Conservation (phyloP, 768 basidiomycete genomes). For the Mycena amicta region DNA sequence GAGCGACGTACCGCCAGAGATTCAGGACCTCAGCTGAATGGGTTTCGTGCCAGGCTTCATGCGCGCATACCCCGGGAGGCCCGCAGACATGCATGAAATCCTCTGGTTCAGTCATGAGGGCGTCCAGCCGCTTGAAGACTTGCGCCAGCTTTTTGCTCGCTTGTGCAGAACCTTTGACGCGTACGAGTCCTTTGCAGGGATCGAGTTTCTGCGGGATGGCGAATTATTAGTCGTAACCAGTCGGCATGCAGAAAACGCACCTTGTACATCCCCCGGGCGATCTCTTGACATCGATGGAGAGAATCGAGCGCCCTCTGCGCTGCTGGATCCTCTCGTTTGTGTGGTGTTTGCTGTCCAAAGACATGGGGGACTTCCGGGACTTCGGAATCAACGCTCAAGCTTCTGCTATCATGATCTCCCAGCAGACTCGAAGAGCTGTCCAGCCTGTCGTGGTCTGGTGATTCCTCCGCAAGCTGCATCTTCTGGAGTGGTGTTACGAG, state of each 20-base stretch:
- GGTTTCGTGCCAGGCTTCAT: neutral
- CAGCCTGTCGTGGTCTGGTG: no score
- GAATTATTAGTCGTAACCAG: neutral
- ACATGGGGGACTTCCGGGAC: neutral
- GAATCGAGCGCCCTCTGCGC: neutral
- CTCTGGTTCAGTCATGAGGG: neutral
- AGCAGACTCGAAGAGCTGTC: no score
- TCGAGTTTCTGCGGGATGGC: neutral
- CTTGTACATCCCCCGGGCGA: neutral
- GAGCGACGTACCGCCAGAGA: no score
- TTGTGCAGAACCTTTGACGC: neutral
- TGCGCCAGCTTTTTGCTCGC: neutral
- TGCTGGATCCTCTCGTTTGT: neutral
- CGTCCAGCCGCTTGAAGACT: neutral
- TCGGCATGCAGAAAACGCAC: neutral
- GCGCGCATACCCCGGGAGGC: neutral
- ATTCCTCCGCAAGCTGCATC: no score
- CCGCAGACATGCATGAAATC: neutral
- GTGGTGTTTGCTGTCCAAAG: neutral
- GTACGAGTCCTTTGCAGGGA: neutral
- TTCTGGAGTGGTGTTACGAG: no score
- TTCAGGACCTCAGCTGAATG: neutral
- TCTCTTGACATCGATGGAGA: neutral
- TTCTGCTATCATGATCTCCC: no score
- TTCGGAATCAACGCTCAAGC: no score